A percentile compares a stretch with the other conserved stretches of the same genome.
Evolutionary conservation across 2,329 filamentous ascomycete species (phyloP).

Genomic region (Colletotrichum lini): DNA sequence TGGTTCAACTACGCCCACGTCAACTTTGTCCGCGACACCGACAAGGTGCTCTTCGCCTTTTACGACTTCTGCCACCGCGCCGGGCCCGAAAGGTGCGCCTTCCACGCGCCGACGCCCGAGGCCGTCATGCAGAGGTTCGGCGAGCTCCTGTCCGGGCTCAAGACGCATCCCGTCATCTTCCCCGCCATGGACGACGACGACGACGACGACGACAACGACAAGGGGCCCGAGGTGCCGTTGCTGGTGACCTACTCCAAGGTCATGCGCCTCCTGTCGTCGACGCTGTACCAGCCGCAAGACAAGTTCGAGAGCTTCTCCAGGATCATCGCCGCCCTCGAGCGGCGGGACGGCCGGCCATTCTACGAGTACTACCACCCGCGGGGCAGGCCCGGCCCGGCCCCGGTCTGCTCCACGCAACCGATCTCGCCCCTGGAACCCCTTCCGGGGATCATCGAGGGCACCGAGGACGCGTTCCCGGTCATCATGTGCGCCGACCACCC

Average conservation of each 20-base stretch:
- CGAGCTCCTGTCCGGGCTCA: constrained; percentile 58
- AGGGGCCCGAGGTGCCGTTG: constrained; percentile 59
- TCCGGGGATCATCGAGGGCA: constrained; percentile 51
- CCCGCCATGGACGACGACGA: constrained; percentile 41
- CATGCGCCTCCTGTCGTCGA: constrained; percentile 58
- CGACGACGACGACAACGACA: constrained; percentile 42
- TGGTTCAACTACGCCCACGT: constrained; percentile 63
- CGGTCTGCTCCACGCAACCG: constrained; percentile 50
- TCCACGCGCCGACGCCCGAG: constrained; percentile 55
- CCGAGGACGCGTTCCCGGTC: constrained; percentile 59
- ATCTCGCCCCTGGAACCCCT: constrained; percentile 51
- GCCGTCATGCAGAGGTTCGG: constrained; percentile 58
- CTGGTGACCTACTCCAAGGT: constrained; percentile 66
- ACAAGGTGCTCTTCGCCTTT: constrained; percentile 67
- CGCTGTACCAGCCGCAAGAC: constrained; percentile 61
- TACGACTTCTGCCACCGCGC: constrained; percentile 68
- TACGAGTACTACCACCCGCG: constrained; percentile 48
- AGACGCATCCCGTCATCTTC: constrained; percentile 60
- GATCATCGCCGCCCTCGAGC: constrained; percentile 60
- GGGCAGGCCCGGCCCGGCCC: constrained; percentile 35
- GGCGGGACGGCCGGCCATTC: constrained; percentile 61
- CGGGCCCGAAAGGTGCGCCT: constrained; percentile 62
- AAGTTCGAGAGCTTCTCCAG: constrained; percentile 59
- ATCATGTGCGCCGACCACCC: constrained; percentile 62
- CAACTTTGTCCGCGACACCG: constrained; percentile 67